Conservation (phyloP, 2,329 filamentous ascomycete species). For the Karstenula rhodostoma region DNA sequence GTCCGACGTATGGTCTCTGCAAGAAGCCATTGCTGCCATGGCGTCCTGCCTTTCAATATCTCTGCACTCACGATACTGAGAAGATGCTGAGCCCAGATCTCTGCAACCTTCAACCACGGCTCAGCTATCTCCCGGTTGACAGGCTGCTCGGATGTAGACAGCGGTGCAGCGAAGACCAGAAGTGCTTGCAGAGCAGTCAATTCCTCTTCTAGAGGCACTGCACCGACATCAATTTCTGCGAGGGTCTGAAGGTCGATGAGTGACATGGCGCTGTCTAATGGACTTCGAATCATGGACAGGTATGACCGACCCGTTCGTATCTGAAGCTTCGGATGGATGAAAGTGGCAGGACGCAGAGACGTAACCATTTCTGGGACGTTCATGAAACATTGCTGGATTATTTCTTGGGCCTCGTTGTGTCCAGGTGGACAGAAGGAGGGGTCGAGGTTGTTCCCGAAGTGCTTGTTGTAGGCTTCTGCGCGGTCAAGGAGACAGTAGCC, state of each 20-base stretch:
- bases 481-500: slow-evolving; percentile 1
- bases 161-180: slow-evolving; percentile 5
- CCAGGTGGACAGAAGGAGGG: slow-evolving; percentile 7
- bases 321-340: slow-evolving; percentile 16
- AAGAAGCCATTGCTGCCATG: slow-evolving; percentile 18
- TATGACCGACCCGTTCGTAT: neutral
- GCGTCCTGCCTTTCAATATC: neutral
- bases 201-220: slow-evolving; percentile 5
- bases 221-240: neutral
- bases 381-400: slow-evolving; percentile 4
- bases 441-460: neutral
- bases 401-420: slow-evolving; percentile 1
- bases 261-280: neutral
- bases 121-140: slow-evolving; percentile 9
- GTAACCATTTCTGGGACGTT: neutral
- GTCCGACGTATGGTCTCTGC: slow-evolving; percentile 17
- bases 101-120: slow-evolving; percentile 6
- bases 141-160: slow-evolving; percentile 5
- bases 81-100: slow-evolving; percentile 10
- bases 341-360: neutral
- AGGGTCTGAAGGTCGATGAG: slow-evolving; percentile 3
- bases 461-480: slow-evolving; percentile 4
- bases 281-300: neutral
- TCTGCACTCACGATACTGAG: slow-evolving; percentile 2
- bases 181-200: slow-evolving; percentile 14